A percentile compares a stretch with the other conserved stretches of the same genome.
These are phyloP conservation scores for Rhodotorula diobovata DNA, from an alignment of 768 basidiomycete genomes.

Conservation along the genomic window DNA sequence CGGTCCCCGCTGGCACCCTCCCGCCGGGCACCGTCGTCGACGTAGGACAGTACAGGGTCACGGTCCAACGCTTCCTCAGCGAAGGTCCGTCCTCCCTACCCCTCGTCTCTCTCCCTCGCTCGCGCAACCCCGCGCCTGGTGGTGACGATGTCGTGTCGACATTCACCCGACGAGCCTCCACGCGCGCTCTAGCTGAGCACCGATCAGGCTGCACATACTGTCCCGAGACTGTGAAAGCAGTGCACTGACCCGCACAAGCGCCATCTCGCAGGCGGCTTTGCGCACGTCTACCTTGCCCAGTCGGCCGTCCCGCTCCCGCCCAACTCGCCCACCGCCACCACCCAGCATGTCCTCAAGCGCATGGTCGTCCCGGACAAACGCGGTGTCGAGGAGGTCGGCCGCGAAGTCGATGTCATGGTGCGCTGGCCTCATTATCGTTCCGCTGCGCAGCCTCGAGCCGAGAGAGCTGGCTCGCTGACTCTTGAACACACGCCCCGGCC, in stretches of 20 bases:
- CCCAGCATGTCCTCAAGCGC: conserved; percentile 92
- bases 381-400: conserved; percentile 88
- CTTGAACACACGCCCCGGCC: conserved; percentile 47
- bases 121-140: too few relatives aligned
- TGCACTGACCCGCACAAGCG: background rate
- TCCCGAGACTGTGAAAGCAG: too few relatives aligned
- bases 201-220: too few relatives aligned
- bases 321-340: conserved; percentile 62
- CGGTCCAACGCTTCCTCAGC: conserved; percentile 88
- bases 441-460: background rate
- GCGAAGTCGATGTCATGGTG: conserved; percentile 99
- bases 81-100: conserved; percentile 61
- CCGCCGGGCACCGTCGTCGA: conserved; percentile 73
- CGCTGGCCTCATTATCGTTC: conserved; percentile 17
- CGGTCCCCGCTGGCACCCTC: conserved; percentile 46
- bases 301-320: conserved; percentile 69
- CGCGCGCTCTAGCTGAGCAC: too few relatives aligned
- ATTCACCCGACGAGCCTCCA: too few relatives aligned
- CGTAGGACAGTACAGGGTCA: conserved; percentile 83
- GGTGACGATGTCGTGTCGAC: background rate
- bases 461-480: background rate
- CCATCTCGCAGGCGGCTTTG: conserved; percentile 75
- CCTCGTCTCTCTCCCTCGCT: background rate
- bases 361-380: conserved; percentile 86
- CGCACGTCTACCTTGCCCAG: conserved; percentile 91